A percentile compares a stretch with the other conserved stretches of the same genome.
These are phyloP conservation scores for Claviceps quebecensis DNA, from an alignment of 2,329 filamentous ascomycete species.

Conservation along the genomic window DNA sequence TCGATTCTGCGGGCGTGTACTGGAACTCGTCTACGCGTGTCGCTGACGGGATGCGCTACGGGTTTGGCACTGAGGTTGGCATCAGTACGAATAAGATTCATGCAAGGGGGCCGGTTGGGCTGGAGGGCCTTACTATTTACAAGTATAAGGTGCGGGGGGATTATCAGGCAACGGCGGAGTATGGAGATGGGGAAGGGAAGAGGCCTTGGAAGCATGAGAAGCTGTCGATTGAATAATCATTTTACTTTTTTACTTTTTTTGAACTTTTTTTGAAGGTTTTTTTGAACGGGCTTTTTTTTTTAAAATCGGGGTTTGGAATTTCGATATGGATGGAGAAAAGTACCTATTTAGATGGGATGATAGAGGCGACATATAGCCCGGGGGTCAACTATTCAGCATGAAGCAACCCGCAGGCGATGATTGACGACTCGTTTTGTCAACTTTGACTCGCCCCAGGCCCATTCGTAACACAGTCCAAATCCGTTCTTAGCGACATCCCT, in stretches of 20 bases:
- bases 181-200: conserved; percentile 50
- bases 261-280: background rate
- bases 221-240: conserved; percentile 13
- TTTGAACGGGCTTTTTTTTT: background rate
- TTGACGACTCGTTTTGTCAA: too few relatives aligned
- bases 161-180: conserved; percentile 70
- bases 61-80: conserved; percentile 94
- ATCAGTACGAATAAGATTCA: conserved; percentile 99
- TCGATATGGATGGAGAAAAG: too few relatives aligned
- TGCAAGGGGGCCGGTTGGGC: conserved; percentile 76
- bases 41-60: conserved; percentile 92
- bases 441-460: too few relatives aligned
- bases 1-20: conserved; percentile 87
- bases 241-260: background rate
- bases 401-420: too few relatives aligned
- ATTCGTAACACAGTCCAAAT: too few relatives aligned
- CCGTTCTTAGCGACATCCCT: too few relatives aligned
- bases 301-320: too few relatives aligned
- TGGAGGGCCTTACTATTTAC: conserved; percentile 93
- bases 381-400: too few relatives aligned
- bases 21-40: conserved; percentile 95
- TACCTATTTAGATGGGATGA: too few relatives aligned
- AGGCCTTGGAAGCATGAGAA: conserved; percentile 45
- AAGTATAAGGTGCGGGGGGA: conserved; percentile 82
- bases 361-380: too few relatives aligned